Evolutionary conservation across 1,284 basidiomycete genomes (phyloP), one percentile per base, ranked within the genome.

Genomic region (Mixia osmundae): DNA sequence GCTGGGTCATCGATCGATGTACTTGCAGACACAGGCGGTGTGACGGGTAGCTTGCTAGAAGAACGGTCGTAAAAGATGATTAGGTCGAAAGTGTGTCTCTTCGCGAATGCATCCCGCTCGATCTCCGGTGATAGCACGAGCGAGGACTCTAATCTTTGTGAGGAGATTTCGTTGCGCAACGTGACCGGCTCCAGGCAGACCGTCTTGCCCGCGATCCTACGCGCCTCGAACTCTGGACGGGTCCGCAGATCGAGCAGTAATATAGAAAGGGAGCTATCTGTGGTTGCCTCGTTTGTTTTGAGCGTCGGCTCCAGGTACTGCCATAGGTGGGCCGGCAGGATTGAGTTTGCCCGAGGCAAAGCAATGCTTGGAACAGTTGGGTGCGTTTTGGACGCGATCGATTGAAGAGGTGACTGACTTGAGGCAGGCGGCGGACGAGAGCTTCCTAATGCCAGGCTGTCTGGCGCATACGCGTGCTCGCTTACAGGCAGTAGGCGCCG

Each of bases 121-220:
- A 65, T 54, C 18, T 64, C 61, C 0, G 83, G 76, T 1, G 69
- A 71, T 15, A 80, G 58, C 1, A 69, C 59, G 36, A 91, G 65
- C 0, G 78, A 67, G 41, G 76, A 67, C 55, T 91, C 82, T 14
- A 95, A 67, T 14, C 64, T 63, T 20, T 63, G 54, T 2, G 70
- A 67, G 5, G 65, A 66, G 43, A 83, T 62, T 27, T 79, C 83
- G 50, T 30, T 39, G 7, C 78, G 66, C 40, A 89, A 60, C 3
- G 83, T 67, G 2, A 67, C 66, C 5, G 82, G 79, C 54, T 94
- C 85, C 25, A 94, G 65, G 57, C 82, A 89, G 2, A 85, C 72
- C 1, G 72, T 70, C 26, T 72, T 67, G 16, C 54, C 53, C 36
- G 65, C 68, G 38, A 94, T 75, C 44, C 74, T 71, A 36, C 74